These are phyloP conservation scores for Buddleja alternifolia DNA, from an alignment of 257 asterid species.

Conservation along the genomic window DNA sequence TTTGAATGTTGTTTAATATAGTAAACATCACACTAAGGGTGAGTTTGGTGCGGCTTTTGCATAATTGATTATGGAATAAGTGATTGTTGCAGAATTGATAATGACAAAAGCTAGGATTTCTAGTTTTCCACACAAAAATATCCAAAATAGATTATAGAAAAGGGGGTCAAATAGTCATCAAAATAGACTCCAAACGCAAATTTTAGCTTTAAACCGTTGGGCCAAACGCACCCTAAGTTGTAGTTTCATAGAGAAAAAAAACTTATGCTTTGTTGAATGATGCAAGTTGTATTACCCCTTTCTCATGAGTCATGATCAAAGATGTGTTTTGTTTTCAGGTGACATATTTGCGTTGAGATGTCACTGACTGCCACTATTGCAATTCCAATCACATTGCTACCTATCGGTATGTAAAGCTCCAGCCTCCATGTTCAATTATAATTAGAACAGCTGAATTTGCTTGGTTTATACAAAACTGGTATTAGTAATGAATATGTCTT, in stretches of 20 bases:
- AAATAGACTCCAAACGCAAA: too few species aligned
- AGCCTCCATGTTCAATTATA: not conserved
- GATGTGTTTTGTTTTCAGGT: slow-evolving; percentile 27
- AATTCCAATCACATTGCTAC: slow-evolving; percentile 34
- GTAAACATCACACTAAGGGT: too few species aligned
- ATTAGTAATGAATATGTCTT: not conserved
- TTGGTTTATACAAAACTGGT: not conserved
- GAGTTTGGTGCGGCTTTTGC: too few species aligned
- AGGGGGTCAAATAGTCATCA: too few species aligned
- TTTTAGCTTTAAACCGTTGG: too few species aligned
- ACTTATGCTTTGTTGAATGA: not conserved
- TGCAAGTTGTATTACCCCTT: not conserved
- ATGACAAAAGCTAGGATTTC: too few species aligned
- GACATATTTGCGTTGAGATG: slow-evolving; percentile 35
- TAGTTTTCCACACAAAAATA: too few species aligned
- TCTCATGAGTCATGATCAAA: slow-evolving; percentile 4
- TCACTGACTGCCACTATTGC: slow-evolving; percentile 41
- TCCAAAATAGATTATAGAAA: too few species aligned
- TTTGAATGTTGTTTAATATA: not conserved
- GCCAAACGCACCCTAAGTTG: not conserved
- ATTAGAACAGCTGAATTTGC: not conserved
- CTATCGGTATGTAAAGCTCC: slow-evolving; percentile 39
- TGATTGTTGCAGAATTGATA: too few species aligned
- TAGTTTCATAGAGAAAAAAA: not conserved
- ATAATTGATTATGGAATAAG: too few species aligned